Evolutionary conservation across 305 asterid genomes (phyloP).

Genomic region (Fraxinus latifolia): DNA sequence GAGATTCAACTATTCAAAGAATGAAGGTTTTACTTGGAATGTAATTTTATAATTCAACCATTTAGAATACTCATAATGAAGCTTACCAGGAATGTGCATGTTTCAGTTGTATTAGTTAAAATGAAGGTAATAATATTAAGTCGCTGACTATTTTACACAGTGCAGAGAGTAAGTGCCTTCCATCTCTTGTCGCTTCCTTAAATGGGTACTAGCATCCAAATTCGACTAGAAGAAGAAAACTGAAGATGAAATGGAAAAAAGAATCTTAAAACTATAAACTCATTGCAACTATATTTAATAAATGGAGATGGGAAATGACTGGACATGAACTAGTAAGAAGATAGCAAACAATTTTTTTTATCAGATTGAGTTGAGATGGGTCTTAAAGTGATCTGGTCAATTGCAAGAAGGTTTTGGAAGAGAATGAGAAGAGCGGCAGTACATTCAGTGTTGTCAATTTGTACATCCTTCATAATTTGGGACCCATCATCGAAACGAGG

Average conservation of each 20-base stretch:
- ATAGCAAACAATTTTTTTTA: background rate
- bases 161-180: background rate
- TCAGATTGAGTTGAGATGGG: background rate
- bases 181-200: background rate
- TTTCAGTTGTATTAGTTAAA: background rate
- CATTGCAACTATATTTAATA: background rate
- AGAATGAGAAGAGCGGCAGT: background rate
- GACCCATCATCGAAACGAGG: background rate
- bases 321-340: background rate
- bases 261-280: background rate
- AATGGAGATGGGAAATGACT: background rate
- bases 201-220: background rate
- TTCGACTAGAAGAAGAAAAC: background rate
- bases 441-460: background rate
- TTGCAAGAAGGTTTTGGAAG: background rate
- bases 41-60: background rate
- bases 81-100: background rate
- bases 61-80: background rate
- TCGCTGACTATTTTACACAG: background rate
- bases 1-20: background rate
- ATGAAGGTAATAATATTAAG: background rate
- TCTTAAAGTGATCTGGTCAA: background rate
- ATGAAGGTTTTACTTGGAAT: background rate
- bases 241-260: background rate
- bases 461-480: background rate